Evolutionary conservation across 192 early-diverging fungal genomes (phyloP).

Genomic region (Thamnidium elegans): DNA sequence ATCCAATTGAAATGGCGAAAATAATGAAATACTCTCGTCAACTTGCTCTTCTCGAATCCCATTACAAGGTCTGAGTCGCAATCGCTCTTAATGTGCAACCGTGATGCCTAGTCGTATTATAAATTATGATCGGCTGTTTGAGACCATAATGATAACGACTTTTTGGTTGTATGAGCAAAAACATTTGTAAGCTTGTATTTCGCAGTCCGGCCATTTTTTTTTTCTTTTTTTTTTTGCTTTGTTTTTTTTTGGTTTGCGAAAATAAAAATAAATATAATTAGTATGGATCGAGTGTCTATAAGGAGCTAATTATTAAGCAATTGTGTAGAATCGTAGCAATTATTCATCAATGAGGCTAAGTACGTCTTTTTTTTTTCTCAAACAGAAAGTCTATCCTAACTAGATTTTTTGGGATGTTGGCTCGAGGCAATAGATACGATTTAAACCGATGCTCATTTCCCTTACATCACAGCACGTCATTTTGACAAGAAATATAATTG

Average conservation of each 20-base stretch:
- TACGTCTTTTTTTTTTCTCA: too few species aligned
- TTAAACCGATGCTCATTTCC: too few species aligned
- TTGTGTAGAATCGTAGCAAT: too few species aligned
- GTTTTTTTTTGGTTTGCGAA: background rate
- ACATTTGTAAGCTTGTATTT: background rate
- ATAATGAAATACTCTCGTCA: constrained; percentile 19
- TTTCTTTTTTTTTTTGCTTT: background rate
- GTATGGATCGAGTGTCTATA: too few species aligned
- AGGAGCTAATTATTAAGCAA: too few species aligned
- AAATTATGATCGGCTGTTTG: background rate
- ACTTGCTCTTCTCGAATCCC: constrained; percentile 1
- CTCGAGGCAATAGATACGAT: too few species aligned
- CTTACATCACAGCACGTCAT: too few species aligned
- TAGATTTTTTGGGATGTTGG: too few species aligned
- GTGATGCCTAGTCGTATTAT: background rate
- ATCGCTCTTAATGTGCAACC: constrained; percentile 6
- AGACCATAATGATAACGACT: background rate
- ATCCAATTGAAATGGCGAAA: constrained; percentile 30
- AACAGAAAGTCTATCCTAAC: too few species aligned
- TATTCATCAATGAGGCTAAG: too few species aligned
- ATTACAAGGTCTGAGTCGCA: constrained; percentile 17
- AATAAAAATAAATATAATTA: background rate
- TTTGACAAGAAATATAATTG: too few species aligned
- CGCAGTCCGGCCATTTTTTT: background rate
- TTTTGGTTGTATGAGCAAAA: too few species aligned